Conservation (phyloP, 495 filamentous ascomycete species). For the Aspergillus campestris region DNA sequence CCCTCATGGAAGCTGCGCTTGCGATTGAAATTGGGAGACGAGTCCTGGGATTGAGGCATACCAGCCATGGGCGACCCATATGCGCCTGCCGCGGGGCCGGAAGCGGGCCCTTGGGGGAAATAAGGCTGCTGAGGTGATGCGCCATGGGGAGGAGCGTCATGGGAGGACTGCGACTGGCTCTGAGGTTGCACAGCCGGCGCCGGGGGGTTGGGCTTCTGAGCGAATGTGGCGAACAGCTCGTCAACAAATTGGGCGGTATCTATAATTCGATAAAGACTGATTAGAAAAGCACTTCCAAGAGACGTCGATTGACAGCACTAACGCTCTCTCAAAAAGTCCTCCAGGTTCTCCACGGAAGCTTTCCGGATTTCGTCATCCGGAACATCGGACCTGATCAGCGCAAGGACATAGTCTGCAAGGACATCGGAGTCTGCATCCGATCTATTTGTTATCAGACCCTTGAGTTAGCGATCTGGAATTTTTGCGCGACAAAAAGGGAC, state of each 20-base stretch:
- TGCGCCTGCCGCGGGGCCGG: slow-evolving; percentile 23
- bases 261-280: slow-evolving; percentile 16
- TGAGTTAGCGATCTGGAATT: neutral
- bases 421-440: slow-evolving; percentile 94
- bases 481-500: neutral
- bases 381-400: slow-evolving; percentile 77
- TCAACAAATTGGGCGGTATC: slow-evolving; percentile 73
- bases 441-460: slow-evolving; percentile 30
- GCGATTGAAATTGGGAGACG: slow-evolving; percentile 19
- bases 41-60: slow-evolving; percentile 8
- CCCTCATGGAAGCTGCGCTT: slow-evolving; percentile 56
- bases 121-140: slow-evolving; percentile 14
- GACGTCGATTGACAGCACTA: slow-evolving; percentile 13
- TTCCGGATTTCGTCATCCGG: slow-evolving; percentile 62
- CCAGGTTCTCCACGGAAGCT: slow-evolving; percentile 68
- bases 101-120: slow-evolving; percentile 27
- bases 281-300: neutral
- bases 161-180: slow-evolving; percentile 44
- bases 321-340: slow-evolving; percentile 85
- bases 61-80: slow-evolving; percentile 14
- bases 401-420: slow-evolving; percentile 89
- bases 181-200: slow-evolving; percentile 32
- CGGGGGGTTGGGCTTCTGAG: slow-evolving; percentile 44
- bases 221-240: slow-evolving; percentile 66
- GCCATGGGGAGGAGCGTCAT: slow-evolving; percentile 22